These are phyloP conservation scores for Colletotrichum graminicola DNA, from an alignment of 2,329 filamentous ascomycete genomes.

Conservation along the genomic window DNA sequence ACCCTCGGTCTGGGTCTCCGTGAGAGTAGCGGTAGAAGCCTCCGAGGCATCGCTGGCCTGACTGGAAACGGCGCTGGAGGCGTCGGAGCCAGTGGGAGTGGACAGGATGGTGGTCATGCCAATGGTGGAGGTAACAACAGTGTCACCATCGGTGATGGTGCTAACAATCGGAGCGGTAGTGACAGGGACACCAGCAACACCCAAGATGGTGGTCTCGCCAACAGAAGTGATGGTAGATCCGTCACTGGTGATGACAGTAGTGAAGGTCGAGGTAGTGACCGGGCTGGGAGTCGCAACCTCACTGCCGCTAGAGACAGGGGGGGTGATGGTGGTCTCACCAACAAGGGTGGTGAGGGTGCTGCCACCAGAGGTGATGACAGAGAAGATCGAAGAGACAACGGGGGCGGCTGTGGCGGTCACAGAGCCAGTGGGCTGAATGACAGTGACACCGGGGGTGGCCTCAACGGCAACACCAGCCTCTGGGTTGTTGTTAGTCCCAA, in stretches of 20 bases:
- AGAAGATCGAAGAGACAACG: slow-evolving; percentile 35
- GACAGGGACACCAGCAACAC: slow-evolving; percentile 30
- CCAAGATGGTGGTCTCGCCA: slow-evolving; percentile 47
- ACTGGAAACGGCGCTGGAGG: slow-evolving; percentile 44
- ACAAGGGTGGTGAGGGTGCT: slow-evolving; percentile 54
- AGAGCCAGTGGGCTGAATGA: background rate
- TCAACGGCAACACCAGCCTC: slow-evolving; percentile 31
- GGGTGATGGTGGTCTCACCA: slow-evolving; percentile 39
- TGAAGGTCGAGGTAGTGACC: slow-evolving; percentile 50
- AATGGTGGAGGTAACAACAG: slow-evolving; percentile 33
- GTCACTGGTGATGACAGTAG: slow-evolving; percentile 44
- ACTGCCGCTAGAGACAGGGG: slow-evolving; percentile 12
- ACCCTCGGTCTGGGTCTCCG: slow-evolving; percentile 21
- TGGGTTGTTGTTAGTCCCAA: background rate
- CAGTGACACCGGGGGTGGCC: slow-evolving; percentile 47
- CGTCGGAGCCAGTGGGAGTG: slow-evolving; percentile 44
- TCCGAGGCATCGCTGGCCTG: slow-evolving; percentile 39
- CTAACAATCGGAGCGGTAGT: slow-evolving; percentile 40
- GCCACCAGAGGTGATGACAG: slow-evolving; percentile 49
- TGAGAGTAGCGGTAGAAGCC: slow-evolving; percentile 33
- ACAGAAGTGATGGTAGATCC: slow-evolving; percentile 46
- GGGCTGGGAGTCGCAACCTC: slow-evolving; percentile 44
- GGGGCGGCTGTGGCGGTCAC: slow-evolving; percentile 31
- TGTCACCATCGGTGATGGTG: slow-evolving; percentile 35
- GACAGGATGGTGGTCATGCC: slow-evolving; percentile 46